phyloP scores from a whole-genome alignment of 352 stramenopile species.

The Phytophthora vignae region DNA sequence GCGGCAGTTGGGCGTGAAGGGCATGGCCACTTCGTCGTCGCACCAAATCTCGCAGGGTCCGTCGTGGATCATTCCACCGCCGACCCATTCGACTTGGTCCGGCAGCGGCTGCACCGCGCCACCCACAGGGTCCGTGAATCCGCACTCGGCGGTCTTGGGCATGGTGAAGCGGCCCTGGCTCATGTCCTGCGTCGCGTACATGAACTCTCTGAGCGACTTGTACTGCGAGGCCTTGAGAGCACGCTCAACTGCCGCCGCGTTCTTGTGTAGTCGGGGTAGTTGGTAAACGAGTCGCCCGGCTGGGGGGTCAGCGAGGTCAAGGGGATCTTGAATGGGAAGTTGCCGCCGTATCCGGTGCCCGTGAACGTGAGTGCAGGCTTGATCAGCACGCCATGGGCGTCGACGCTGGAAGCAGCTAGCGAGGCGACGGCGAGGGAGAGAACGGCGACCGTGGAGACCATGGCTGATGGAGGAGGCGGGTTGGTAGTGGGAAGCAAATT shows the following conservation, averaged over 20 bases:
- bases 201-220: conserved; percentile 25
- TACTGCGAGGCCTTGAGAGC: conserved; percentile 1
- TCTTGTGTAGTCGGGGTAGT: conserved; percentile 33
- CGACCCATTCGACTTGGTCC: conserved; percentile 39
- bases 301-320: conserved; percentile 22
- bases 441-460: conserved; percentile 6
- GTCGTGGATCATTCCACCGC: conserved; percentile 44
- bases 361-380: conserved; percentile 22
- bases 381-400: conserved; percentile 21
- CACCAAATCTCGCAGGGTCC: conserved; percentile 57
- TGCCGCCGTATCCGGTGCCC: conserved; percentile 20
- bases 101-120: conserved; percentile 33
- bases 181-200: conserved; percentile 30
- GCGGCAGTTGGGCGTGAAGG: conserved; percentile 48
- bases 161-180: conserved; percentile 23
- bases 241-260: conserved; percentile 4
- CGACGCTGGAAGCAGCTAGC: conserved; percentile 7
- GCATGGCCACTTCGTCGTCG: conserved; percentile 49
- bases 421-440: conserved; percentile 4
- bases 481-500: conserved; percentile 9
- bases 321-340: conserved; percentile 18
- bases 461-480: background rate
- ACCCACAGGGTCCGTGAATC: conserved; percentile 36
- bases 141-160: conserved; percentile 38
- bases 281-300: conserved; percentile 19